A percentile compares a stretch with the other conserved stretches of the same genome.
Evolutionary conservation across 106 monocot species (phyloP).

Genomic region (Amphibolis antarctica): DNA sequence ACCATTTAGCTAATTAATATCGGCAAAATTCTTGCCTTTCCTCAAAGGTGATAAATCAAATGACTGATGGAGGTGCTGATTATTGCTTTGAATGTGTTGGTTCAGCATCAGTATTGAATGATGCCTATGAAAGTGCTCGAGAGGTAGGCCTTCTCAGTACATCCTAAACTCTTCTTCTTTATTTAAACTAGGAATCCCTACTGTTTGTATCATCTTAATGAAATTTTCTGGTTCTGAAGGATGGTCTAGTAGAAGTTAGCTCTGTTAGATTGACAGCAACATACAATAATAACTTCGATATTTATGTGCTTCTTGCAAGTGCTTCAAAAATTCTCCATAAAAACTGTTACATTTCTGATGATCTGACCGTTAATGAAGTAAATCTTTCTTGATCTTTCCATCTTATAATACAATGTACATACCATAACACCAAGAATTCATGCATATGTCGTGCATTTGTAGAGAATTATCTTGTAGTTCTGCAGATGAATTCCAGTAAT

Average conservation of each 20-base stretch:
- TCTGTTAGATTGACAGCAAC: too few species aligned
- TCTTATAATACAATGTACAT: too few species aligned
- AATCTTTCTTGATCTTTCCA: too few species aligned
- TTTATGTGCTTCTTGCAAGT: too few species aligned
- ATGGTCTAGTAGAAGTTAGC: conserved; percentile 60
- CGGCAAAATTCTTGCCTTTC: neutral
- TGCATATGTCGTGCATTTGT: too few species aligned
- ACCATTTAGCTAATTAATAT: neutral
- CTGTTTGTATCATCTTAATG: neutral
- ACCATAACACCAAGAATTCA: too few species aligned
- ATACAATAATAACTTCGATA: too few species aligned
- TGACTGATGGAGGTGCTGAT: conserved; percentile 23
- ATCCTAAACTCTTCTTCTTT: too few species aligned
- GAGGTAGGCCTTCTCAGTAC: conserved; percentile 17
- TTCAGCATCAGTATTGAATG: conserved; percentile 18
- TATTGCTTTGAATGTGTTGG: conserved; percentile 29
- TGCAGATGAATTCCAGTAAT: too few species aligned
- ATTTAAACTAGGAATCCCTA: neutral
- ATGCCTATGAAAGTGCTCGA: conserved; percentile 53
- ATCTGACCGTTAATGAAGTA: too few species aligned
- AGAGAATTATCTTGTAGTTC: too few species aligned
- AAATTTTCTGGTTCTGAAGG: neutral
- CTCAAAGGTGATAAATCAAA: conserved; percentile 16
- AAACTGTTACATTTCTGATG: neutral
- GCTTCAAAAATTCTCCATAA: too few species aligned